phyloP scores from a whole-genome alignment of 2,329 filamentous ascomycete genomes.

The Fusarium robinianum region DNA sequence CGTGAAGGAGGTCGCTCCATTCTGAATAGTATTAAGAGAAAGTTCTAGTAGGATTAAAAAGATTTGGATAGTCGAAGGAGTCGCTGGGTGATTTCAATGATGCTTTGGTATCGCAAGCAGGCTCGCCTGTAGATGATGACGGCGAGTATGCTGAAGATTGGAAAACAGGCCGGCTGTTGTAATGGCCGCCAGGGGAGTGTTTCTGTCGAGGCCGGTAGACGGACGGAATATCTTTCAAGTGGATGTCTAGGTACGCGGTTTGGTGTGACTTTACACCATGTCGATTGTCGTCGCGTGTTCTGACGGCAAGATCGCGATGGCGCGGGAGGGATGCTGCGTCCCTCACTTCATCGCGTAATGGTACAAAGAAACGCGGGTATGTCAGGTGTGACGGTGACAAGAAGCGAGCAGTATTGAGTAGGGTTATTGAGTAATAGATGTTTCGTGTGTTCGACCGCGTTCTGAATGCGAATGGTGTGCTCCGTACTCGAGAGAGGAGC shows the following conservation, averaged over 20 bases:
- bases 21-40: too few relatives aligned
- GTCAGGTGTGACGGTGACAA: conserved; percentile 9
- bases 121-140: too few relatives aligned
- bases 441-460: conserved; percentile 4
- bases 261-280: conserved; percentile 12
- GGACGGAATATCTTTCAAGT: too few relatives aligned
- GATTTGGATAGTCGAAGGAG: neutral
- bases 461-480: conserved; percentile 9
- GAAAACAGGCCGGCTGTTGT: conserved; percentile 5
- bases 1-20: conserved; percentile 42
- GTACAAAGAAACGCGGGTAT: too few relatives aligned
- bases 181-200: too few relatives aligned
- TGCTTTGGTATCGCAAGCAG: neutral
- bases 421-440: conserved; percentile 14
- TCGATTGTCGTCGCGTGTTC: conserved; percentile 15
- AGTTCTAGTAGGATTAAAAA: neutral
- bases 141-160: too few relatives aligned
- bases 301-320: conserved; percentile 18
- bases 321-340: conserved; percentile 3
- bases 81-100: neutral
- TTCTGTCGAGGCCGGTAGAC: too few relatives aligned
- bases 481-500: neutral
- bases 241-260: conserved; percentile 1
- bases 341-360: conserved; percentile 27
- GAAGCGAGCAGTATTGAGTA: conserved; percentile 21